Percentiles rank a stretch among this genome's conserved stretches.
phyloP scores from a whole-genome alignment of 2,329 filamentous ascomycete genomes.

The Lecanicillium sp. region DNA sequence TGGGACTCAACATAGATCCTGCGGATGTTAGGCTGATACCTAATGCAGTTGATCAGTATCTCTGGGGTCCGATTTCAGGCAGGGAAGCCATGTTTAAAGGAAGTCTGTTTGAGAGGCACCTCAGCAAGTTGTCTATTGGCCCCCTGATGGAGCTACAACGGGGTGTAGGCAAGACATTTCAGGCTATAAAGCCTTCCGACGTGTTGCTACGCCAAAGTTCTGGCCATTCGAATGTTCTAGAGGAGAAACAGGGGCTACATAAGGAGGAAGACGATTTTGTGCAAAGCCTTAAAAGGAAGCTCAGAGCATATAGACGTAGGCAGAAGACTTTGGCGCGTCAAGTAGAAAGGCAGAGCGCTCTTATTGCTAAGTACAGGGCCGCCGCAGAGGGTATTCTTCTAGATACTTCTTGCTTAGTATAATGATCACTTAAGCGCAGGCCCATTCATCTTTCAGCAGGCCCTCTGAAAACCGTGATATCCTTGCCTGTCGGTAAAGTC shows the following conservation, averaged over 20 bases:
- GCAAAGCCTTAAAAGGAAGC: neutral
- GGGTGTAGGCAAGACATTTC: slow-evolving; percentile 1
- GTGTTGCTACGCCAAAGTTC: too few species aligned
- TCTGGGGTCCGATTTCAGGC: neutral
- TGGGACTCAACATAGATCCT: neutral
- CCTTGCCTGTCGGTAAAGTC: too few species aligned
- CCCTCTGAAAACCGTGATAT: too few species aligned
- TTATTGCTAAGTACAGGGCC: too few species aligned
- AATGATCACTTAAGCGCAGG: too few species aligned
- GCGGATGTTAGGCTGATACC: neutral
- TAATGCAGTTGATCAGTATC: neutral
- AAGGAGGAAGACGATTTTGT: neutral
- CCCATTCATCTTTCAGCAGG: too few species aligned
- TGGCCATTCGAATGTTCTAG: neutral
- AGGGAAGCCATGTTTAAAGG: neutral
- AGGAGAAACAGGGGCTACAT: neutral
- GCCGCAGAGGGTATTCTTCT: too few species aligned
- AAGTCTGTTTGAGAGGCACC: neutral
- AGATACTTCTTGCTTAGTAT: too few species aligned
- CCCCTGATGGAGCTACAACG: neutral
- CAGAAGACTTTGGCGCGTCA: neutral
- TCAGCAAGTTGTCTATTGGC: slow-evolving; percentile 2
- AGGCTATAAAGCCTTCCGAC: too few species aligned
- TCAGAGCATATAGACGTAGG: neutral
- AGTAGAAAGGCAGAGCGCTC: too few species aligned